A percentile compares a stretch with the other conserved stretches of the same genome.
phyloP scores from a whole-genome alignment of 495 filamentous ascomycete genomes.

The Podospora pseudopauciseta region DNA sequence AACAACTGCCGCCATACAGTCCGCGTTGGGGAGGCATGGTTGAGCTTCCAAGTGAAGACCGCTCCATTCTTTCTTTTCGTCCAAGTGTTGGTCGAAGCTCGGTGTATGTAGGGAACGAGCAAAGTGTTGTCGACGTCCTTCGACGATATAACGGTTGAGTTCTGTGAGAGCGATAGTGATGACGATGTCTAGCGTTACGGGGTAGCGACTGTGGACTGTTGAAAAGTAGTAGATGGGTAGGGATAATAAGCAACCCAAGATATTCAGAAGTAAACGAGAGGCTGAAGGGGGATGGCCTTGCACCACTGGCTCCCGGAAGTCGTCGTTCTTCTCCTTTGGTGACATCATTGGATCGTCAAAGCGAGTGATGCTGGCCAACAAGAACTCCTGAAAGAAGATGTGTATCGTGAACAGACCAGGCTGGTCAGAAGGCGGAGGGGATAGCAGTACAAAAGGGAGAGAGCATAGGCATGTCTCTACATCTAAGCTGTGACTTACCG shows the following conservation, averaged over 20 bases:
- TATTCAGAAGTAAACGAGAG: slow-evolving; percentile 12
- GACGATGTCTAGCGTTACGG: slow-evolving; percentile 13
- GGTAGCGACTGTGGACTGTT: slow-evolving; percentile 13
- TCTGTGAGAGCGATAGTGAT: slow-evolving; percentile 19
- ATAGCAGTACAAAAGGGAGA: not conserved
- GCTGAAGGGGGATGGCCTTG: slow-evolving; percentile 2
- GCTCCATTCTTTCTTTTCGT: slow-evolving; percentile 8
- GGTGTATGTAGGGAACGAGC: not conserved
- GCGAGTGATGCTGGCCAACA: not conserved
- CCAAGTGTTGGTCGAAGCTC: not conserved
- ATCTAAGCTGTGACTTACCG: not conserved
- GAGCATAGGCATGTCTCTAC: not conserved
- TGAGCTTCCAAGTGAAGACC: not conserved
- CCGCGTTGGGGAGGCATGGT: not conserved
- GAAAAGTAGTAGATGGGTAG: slow-evolving; percentile 11
- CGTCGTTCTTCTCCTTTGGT: slow-evolving; percentile 3
- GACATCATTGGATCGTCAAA: not conserved
- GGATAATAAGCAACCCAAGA: slow-evolving; percentile 11
- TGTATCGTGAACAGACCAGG: not conserved
- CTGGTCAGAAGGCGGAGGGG: not conserved
- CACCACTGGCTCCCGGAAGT: not conserved
- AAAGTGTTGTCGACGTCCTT: slow-evolving; percentile 6
- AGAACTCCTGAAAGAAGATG: not conserved
- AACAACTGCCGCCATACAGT: slow-evolving; percentile 15
- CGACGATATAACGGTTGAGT: slow-evolving; percentile 15